These are phyloP conservation scores for Ceratobasidium sp. DNA, from an alignment of 1,284 basidiomycete species.

Conservation along the genomic window DNA sequence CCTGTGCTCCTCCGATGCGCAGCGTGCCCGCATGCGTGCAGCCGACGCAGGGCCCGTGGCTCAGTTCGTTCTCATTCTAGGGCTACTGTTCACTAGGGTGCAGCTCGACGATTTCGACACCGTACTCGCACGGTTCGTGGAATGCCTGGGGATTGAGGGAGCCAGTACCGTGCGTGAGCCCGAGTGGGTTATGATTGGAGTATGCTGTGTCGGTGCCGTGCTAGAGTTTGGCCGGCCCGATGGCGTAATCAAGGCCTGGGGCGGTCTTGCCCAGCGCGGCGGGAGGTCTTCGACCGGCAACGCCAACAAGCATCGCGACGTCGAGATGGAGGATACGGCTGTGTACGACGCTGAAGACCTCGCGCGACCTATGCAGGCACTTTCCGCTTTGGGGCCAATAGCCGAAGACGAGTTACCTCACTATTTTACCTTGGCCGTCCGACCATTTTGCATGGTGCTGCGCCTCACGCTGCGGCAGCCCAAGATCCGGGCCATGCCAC, in stretches of 20 bases:
- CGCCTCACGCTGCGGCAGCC: conserved; percentile 77
- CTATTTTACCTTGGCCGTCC: conserved; percentile 77
- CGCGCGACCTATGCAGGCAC: conserved; percentile 61
- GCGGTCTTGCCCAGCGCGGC: conserved; percentile 32
- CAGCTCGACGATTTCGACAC: conserved; percentile 91
- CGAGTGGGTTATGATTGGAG: conserved; percentile 97
- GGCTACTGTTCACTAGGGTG: conserved; percentile 95
- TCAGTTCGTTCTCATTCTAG: conserved; percentile 90
- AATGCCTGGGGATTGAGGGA: conserved; percentile 81
- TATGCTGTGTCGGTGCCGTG: conserved; percentile 83
- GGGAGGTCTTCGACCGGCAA: conserved; percentile 41
- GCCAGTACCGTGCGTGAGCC: conserved; percentile 74
- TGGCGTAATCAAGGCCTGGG: conserved; percentile 69
- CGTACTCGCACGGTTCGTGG: conserved; percentile 85
- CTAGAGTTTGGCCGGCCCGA: conserved; percentile 89
- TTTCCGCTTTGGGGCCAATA: conserved; percentile 45
- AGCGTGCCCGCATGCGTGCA: conserved; percentile 64
- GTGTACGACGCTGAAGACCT: conserved; percentile 78
- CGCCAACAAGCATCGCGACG: conserved; percentile 38
- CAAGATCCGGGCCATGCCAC: conserved; percentile 68
- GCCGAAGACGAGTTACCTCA: conserved; percentile 64
- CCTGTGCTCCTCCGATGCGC: conserved; percentile 82
- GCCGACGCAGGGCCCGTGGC: conserved; percentile 85
- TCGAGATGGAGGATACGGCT: conserved; percentile 54
- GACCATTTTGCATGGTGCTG: conserved; percentile 85